phyloP scores from a whole-genome alignment of 805 yeast species.

The Teunomyces atbi region DNA sequence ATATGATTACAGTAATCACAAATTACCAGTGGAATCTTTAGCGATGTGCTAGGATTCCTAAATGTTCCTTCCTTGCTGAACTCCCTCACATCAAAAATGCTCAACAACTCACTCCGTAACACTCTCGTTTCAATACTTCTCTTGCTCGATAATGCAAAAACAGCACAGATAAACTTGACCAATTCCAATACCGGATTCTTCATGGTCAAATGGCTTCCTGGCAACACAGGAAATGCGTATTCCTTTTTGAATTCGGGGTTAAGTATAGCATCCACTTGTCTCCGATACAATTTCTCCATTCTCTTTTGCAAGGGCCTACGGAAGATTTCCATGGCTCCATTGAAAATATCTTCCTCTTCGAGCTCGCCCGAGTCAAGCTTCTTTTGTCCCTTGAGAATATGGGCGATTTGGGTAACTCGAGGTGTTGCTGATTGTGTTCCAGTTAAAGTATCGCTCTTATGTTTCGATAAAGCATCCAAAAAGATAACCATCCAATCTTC shows the following conservation, averaged over 20 bases:
- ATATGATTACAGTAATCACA: slow-evolving; percentile 79
- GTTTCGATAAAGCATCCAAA: slow-evolving; percentile 63
- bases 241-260: slow-evolving; percentile 62
- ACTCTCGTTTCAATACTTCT: slow-evolving; percentile 71
- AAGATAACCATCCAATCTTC: slow-evolving; percentile 82
- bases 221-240: slow-evolving; percentile 69
- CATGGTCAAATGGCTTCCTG: slow-evolving; percentile 64
- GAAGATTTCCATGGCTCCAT: slow-evolving; percentile 55
- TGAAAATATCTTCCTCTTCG: slow-evolving; percentile 32
- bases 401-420: slow-evolving; percentile 67
- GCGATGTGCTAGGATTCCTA: slow-evolving; percentile 68
- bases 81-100: slow-evolving; percentile 76
- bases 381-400: slow-evolving; percentile 45
- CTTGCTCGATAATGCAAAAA: slow-evolving; percentile 62
- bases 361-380: slow-evolving; percentile 32
- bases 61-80: slow-evolving; percentile 76
- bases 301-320: slow-evolving; percentile 66
- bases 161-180: slow-evolving; percentile 71
- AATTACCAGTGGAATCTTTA: slow-evolving; percentile 63
- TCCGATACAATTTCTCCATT: slow-evolving; percentile 58
- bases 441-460: slow-evolving; percentile 43
- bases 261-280: slow-evolving; percentile 71
- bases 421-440: slow-evolving; percentile 49
- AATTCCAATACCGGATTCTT: slow-evolving; percentile 77
- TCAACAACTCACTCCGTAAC: slow-evolving; percentile 70